A percentile compares a stretch with the other conserved stretches of the same genome.
phyloP scores from a whole-genome alignment of 2,329 filamentous ascomycete species.

The Diaporthe sp. region DNA sequence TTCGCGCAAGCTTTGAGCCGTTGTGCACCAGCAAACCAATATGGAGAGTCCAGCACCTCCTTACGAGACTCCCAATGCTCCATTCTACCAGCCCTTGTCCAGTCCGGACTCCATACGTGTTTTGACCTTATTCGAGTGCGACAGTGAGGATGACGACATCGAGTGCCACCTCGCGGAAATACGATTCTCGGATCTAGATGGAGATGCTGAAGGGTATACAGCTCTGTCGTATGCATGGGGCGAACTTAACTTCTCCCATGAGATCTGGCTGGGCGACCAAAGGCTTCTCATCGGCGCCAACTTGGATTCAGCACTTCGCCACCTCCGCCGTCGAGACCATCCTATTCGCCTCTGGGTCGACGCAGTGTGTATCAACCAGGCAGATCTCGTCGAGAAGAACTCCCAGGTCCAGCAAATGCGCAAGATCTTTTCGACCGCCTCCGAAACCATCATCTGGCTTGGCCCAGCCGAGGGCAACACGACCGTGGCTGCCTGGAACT shows the following conservation, averaged over 20 bases:
- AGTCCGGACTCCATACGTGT: neutral
- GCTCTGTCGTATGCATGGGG: neutral
- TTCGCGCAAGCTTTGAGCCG: no score
- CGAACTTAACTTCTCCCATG: neutral
- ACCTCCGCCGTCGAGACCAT: neutral
- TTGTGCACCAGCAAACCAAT: neutral
- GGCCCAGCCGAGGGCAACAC: neutral
- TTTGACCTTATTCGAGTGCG: neutral
- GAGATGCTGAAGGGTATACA: neutral
- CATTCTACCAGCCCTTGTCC: neutral
- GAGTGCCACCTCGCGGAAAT: neutral
- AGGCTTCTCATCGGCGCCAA: neutral
- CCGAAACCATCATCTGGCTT: slow-evolving; percentile 13
- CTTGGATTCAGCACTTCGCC: slow-evolving; percentile 7
- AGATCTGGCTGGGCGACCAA: slow-evolving; percentile 1
- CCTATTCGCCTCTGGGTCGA: slow-evolving; percentile 20
- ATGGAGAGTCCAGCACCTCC: neutral
- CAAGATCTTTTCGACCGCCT: neutral
- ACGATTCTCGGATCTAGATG: neutral
- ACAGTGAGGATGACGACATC: neutral
- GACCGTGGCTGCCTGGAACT: slow-evolving; percentile 8
- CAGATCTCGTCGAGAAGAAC: neutral
- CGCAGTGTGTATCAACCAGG: slow-evolving; percentile 16
- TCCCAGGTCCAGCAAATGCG: slow-evolving; percentile 16
- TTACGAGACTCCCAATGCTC: neutral